Evolutionary conservation across 345 rosid species (phyloP).

Genomic region (Cardiospermum halicacabum): DNA sequence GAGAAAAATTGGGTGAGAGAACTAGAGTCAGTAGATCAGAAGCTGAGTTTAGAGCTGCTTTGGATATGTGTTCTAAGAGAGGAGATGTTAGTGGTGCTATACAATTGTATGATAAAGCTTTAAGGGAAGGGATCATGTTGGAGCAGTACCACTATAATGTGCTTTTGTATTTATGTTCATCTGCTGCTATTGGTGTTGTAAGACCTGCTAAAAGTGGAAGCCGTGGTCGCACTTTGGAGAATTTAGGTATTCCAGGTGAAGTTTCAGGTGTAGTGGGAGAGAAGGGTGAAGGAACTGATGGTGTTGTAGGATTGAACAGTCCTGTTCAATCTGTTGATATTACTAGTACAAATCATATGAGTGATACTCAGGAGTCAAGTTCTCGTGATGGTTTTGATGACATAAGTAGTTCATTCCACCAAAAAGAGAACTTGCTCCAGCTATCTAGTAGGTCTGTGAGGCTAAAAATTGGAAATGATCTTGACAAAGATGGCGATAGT

Average conservation of each 20-base stretch:
- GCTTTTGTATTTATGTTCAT: conserved; percentile 58
- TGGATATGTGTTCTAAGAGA: conserved; percentile 60
- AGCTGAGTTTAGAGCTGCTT: conserved; percentile 19
- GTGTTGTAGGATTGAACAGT: conserved; percentile 4
- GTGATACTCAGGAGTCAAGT: conserved; percentile 11
- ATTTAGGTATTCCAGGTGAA: conserved; percentile 16
- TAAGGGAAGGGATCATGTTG: conserved; percentile 32
- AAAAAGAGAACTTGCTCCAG: conserved; percentile 15
- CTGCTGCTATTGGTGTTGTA: conserved; percentile 61
- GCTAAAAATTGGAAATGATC: conserved; percentile 3
- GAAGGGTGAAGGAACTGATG: conserved; percentile 2
- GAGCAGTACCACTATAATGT: conserved; percentile 53
- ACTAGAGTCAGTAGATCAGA: conserved; percentile 25
- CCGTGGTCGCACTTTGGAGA: conserved; percentile 24
- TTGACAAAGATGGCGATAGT: conserved; percentile 2
- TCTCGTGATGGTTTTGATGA: conserved; percentile 5
- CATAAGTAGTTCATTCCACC: conserved; percentile 8
- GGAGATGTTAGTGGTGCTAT: conserved; percentile 61
- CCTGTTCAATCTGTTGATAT: not conserved
- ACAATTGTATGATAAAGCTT: conserved; percentile 43
- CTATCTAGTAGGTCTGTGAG: conserved; percentile 12
- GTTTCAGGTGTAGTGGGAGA: conserved; percentile 13
- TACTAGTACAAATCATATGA: not conserved
- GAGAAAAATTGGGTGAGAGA: conserved; percentile 24
- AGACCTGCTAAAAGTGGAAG: conserved; percentile 65